phyloP scores from a whole-genome alignment of 228 moss, liverwort and hornwort species.

The Sphagnum fallax region DNA sequence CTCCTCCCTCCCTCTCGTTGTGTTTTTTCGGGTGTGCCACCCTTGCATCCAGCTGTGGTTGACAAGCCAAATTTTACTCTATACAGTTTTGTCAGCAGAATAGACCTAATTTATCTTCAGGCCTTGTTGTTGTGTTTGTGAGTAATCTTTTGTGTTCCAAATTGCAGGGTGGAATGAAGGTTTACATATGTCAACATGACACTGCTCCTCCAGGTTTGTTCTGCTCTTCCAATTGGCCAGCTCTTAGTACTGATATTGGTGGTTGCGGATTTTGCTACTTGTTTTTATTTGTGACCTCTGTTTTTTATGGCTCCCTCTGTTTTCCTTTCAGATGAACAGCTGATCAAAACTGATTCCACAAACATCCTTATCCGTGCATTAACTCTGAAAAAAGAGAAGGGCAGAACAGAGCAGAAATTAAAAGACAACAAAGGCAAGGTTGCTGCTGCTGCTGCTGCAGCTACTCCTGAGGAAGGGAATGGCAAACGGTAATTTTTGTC shows the following conservation, averaged over 20 bases:
- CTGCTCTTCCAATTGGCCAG: not conserved
- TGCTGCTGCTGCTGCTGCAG: not conserved
- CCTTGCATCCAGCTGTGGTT: not conserved
- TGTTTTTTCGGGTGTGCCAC: not conserved
- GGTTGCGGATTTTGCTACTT: too few species aligned
- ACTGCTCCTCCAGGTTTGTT: constrained; percentile 57
- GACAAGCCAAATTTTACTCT: too few species aligned
- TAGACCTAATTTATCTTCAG: not conserved
- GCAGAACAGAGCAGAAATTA: constrained; percentile 45
- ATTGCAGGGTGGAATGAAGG: constrained; percentile 49
- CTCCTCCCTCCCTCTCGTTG: too few species aligned
- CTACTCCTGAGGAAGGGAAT: constrained; percentile 34
- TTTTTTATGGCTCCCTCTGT: not conserved
- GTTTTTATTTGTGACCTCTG: not conserved
- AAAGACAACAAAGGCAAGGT: constrained; percentile 63
- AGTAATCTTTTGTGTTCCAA: not conserved
- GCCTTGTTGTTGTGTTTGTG: not conserved
- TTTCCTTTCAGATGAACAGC: constrained; percentile 41
- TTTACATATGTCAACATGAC: constrained; percentile 61
- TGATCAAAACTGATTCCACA: constrained; percentile 68
- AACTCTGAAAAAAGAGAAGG: constrained; percentile 39
- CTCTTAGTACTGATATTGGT: too few species aligned
- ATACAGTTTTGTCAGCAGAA: too few species aligned
- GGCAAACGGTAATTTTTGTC: constrained; percentile 39
- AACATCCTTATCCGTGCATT: constrained; percentile 66